Conservation (phyloP, 2,329 filamentous ascomycete species). For the Penicillium polonicum region DNA sequence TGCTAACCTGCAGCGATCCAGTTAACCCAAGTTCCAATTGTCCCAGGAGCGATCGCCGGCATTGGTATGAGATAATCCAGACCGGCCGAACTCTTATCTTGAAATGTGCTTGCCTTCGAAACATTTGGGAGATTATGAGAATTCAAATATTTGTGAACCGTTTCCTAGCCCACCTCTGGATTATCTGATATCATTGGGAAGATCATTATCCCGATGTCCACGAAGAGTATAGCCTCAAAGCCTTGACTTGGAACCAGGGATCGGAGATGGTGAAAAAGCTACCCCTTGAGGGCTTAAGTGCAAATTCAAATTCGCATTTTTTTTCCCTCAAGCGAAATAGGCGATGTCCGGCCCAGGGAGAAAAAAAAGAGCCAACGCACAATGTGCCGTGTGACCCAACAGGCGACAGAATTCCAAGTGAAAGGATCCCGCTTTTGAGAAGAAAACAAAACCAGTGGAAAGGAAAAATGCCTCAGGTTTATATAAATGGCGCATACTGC, state of each 20-base stretch:
- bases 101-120: neutral
- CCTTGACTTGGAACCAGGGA: neutral
- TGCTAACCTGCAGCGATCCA: neutral
- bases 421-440: neutral
- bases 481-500: constrained; percentile 26
- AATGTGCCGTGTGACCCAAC: neutral
- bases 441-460: constrained; percentile 17
- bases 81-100: neutral
- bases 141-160: neutral
- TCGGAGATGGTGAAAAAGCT: neutral
- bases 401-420: neutral
- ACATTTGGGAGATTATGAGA: neutral
- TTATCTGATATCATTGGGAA: neutral
- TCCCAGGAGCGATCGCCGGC: neutral
- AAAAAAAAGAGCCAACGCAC: neutral
- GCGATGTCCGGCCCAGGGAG: neutral
- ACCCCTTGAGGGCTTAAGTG: neutral
- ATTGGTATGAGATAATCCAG: neutral
- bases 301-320: neutral
- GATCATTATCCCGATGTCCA: neutral
- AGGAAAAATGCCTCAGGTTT: constrained; percentile 28
- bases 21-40: neutral
- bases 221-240: neutral
- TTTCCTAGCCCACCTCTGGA: neutral
- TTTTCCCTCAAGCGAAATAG: neutral